phyloP scores from a whole-genome alignment of 2,329 filamentous ascomycete species.

The Botrytis paeoniae region DNA sequence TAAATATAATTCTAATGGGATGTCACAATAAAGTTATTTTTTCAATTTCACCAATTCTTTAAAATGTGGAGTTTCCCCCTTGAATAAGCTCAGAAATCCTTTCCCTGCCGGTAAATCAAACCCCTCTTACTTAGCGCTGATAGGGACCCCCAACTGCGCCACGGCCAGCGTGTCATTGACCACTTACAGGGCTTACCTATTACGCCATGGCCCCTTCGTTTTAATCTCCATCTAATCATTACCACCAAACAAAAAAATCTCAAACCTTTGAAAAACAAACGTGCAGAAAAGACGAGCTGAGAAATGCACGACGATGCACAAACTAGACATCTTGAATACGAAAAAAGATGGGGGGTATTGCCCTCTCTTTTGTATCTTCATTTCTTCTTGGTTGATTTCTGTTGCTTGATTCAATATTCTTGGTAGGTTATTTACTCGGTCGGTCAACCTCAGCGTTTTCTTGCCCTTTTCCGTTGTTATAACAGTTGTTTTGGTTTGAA shows the following conservation, averaged over 20 bases:
- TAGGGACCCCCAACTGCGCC: background rate
- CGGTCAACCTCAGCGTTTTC: background rate
- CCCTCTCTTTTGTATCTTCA: background rate
- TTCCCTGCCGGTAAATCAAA: background rate
- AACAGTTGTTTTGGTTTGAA: background rate
- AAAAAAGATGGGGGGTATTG: background rate
- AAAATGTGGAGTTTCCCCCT: background rate
- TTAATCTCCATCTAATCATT: background rate
- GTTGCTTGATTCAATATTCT: background rate
- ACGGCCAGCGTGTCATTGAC: background rate
- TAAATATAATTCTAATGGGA: background rate
- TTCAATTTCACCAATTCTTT: background rate
- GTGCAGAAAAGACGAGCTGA: constrained; percentile 2
- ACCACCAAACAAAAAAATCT: background rate
- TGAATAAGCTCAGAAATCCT: background rate
- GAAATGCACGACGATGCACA: background rate
- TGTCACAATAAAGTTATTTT: constrained; percentile 6
- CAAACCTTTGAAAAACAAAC: constrained; percentile 2
- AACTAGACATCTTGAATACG: background rate
- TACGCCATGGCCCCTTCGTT: background rate
- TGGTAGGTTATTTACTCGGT: background rate
- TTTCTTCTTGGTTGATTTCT: background rate
- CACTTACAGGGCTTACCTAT: background rate
- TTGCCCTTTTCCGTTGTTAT: background rate
- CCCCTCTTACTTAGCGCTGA: background rate